A percentile compares a stretch with the other conserved stretches of the same genome.
Conservation (phyloP, 2,329 filamentous ascomycete genomes). For the Diaporthe amygdali region DNA sequence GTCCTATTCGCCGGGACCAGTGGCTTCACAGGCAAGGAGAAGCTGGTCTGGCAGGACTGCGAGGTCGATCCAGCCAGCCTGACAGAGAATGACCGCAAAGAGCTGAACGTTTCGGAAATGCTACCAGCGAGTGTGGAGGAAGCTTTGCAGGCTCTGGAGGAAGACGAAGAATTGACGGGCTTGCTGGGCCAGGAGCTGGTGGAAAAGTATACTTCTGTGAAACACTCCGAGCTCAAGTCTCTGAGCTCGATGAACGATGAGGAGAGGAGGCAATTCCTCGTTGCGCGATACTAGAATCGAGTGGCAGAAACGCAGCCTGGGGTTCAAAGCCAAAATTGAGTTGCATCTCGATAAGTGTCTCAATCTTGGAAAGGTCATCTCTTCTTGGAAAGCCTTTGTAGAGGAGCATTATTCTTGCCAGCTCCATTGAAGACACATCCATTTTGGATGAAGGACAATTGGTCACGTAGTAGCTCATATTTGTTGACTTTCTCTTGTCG, state of each 20-base stretch:
- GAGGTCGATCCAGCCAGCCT: constrained; percentile 57
- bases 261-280: constrained; percentile 61
- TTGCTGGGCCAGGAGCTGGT: constrained; percentile 57
- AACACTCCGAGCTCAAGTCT: constrained; percentile 61
- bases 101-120: constrained; percentile 57
- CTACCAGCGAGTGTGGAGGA: constrained; percentile 61
- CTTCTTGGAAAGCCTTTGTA: too few relatives aligned
- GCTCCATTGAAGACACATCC: too few relatives aligned
- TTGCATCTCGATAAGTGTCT: neutral
- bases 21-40: constrained; percentile 53
- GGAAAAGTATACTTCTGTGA: constrained; percentile 61
- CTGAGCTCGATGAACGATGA: constrained; percentile 52
- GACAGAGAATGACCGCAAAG: constrained; percentile 48
- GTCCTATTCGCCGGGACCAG: constrained; percentile 64
- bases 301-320: neutral
- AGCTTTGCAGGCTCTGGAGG: constrained; percentile 56
- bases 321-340: neutral
- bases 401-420: too few relatives aligned
- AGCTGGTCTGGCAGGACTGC: constrained; percentile 59
- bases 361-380: neutral
- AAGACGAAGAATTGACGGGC: constrained; percentile 50
- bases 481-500: too few relatives aligned
- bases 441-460: too few relatives aligned
- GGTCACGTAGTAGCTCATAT: too few relatives aligned
- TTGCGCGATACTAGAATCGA: constrained; percentile 64